phyloP scores from a whole-genome alignment of 2,329 filamentous ascomycete genomes.

The Reticulascus tulasneorum region DNA sequence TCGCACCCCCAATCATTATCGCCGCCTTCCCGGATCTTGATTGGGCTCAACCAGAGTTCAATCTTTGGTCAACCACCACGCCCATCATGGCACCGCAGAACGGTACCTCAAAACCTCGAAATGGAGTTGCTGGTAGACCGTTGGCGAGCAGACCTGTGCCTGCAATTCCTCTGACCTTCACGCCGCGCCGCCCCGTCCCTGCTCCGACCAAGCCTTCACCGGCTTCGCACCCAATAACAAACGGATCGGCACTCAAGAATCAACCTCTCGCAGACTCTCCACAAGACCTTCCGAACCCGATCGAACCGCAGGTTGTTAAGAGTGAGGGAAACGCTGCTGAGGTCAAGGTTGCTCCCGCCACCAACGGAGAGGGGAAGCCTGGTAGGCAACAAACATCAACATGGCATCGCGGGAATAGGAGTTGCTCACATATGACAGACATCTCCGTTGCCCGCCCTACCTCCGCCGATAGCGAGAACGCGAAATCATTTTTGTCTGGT shows the following conservation, averaged over 20 bases:
- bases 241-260: slow-evolving; percentile 15
- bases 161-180: too few relatives aligned
- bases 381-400: too few relatives aligned
- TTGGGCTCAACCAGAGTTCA: too few relatives aligned
- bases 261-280: slow-evolving; percentile 12
- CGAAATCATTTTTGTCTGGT: too few relatives aligned
- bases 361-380: neutral
- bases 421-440: too few relatives aligned
- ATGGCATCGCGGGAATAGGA: too few relatives aligned
- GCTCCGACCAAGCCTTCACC: neutral
- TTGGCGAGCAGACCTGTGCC: too few relatives aligned
- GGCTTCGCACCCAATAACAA: slow-evolving; percentile 1
- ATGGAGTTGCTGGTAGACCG: slow-evolving; percentile 21
- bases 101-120: slow-evolving; percentile 27
- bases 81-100: slow-evolving; percentile 29
- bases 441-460: too few relatives aligned
- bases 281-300: slow-evolving; percentile 10
- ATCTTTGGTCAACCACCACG: too few relatives aligned
- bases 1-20: neutral
- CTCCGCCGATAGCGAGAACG: too few relatives aligned
- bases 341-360: neutral
- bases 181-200: too few relatives aligned
- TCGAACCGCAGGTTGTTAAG: slow-evolving; percentile 1
- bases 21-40: neutral
- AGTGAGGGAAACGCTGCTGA: slow-evolving; percentile 1